Evolutionary conservation across 116 monocot genomes (phyloP).

Genomic region (Thalassia testudinum): DNA sequence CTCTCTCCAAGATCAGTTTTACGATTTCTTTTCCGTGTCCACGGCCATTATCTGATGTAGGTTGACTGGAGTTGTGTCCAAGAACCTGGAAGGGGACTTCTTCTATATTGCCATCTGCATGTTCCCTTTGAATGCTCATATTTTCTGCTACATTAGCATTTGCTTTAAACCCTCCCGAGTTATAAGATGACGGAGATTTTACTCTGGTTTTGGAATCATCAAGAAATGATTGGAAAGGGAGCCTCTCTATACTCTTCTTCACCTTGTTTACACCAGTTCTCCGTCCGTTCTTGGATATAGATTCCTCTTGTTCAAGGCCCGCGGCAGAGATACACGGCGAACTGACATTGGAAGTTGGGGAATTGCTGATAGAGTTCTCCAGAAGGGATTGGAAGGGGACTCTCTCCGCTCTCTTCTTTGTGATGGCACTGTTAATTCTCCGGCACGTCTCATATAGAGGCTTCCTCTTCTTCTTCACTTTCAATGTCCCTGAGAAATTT

Average conservation of each 20-base stretch:
- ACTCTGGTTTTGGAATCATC: constrained; percentile 11
- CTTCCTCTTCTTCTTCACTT: not conserved
- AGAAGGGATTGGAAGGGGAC: constrained; percentile 51
- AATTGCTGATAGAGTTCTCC: constrained; percentile 13
- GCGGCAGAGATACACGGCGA: too few species aligned
- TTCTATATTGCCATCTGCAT: not conserved
- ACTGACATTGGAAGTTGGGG: too few species aligned
- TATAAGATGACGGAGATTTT: not conserved
- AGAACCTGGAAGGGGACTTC: not conserved
- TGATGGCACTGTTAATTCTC: constrained; percentile 24
- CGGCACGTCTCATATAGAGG: constrained; percentile 3
- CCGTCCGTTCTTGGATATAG: not conserved
- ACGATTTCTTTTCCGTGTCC: not conserved
- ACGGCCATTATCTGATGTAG: not conserved
- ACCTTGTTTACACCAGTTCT: not conserved
- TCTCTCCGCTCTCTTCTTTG: constrained; percentile 38
- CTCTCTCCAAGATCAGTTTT: not conserved
- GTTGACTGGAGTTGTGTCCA: not conserved
- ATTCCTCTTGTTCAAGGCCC: not conserved
- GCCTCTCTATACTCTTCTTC: constrained; percentile 37
- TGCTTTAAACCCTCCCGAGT: too few species aligned
- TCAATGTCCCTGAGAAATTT: not conserved
- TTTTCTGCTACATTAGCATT: too few species aligned
- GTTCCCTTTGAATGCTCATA: not conserved
- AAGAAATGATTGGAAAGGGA: constrained; percentile 46